Base-by-base conservation (phyloP, 257 asterid species). In the Fraxinus quadrangulata region DNA sequence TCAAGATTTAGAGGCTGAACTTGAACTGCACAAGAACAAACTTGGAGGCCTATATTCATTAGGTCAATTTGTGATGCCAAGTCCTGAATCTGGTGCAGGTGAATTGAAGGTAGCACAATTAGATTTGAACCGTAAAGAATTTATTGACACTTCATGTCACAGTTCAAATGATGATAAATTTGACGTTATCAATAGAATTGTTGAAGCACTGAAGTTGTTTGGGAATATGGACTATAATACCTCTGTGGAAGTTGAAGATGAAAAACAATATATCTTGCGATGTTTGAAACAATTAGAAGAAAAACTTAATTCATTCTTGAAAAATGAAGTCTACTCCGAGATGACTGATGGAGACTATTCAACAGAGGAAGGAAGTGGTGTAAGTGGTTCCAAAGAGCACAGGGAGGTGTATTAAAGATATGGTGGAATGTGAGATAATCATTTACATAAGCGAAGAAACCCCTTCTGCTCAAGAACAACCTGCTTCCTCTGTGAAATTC, bases 1-100 rank as follows among this genome's bases (percentile, higher is more conserved):
- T 80, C 90, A 85, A 75, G 78, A 82, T 66, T 83, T 89, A 19
- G 90, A 86, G 84, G 77, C 31, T 33, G 86, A 84, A 83, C 89
- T 91, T 80, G 88, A 85, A 80, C 67, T 70, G 65, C 81, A 82
- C 83, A 88, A 81, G 83, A 82, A 81, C 71, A 88, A 63, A 75
- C 42, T 72, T 16, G 88, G 87, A 26, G 78, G 76, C 49, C 65
- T 73, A 67, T 78, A 85, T 67, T 80, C 71, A 30, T 71, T 70
- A 13, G 79, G 61, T 54, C 74, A 72, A 68, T 16, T 77, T 23
- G 67, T 77, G 30, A 81, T 81, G 71, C 78, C 84, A 34, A 82
- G 73, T 70, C 42, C 79, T 75, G 78, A 51, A 61, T 71, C 78
- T 16, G 81, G 71, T 76, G 74, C 67, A 42, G 75, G 39, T 28